These are phyloP conservation scores for Eutrema heterophyllum DNA, from an alignment of 345 rosid species.

Conservation along the genomic window DNA sequence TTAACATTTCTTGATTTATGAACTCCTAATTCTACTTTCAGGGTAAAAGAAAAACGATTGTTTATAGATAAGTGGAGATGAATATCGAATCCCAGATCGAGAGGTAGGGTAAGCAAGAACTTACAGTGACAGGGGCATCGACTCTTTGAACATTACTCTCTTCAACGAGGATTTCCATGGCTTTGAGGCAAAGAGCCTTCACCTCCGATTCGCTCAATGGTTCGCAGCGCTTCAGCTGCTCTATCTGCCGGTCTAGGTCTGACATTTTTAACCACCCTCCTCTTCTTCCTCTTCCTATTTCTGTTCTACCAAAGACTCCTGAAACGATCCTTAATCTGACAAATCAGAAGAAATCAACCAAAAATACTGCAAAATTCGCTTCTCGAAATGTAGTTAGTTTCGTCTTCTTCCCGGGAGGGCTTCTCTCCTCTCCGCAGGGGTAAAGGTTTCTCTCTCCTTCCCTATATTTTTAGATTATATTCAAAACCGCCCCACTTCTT, in stretches of 20 bases:
- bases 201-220: constrained; percentile 95
- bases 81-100: constrained; percentile 13
- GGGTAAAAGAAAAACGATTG: not conserved
- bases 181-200: constrained; percentile 91
- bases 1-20: not conserved
- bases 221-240: constrained; percentile 94
- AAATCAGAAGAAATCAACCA: not conserved
- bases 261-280: constrained; percentile 49
- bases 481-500: constrained; percentile 2
- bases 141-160: constrained; percentile 98
- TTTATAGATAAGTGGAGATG: not conserved
- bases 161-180: constrained; percentile 93
- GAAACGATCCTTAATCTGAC: not conserved
- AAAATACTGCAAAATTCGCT: not conserved
- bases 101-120: constrained; percentile 17
- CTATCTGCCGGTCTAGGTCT: constrained; percentile 92
- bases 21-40: not conserved
- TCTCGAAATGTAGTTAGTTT: not conserved
- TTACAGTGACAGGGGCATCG: constrained; percentile 95
- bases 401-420: constrained; percentile 32
- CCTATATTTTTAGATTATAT: not conserved
- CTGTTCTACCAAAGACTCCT: not conserved
- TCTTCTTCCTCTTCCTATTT: not conserved
- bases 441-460: not conserved
- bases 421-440: constrained; percentile 22